Evolutionary conservation across 768 basidiomycete genomes (phyloP).

Genomic region (Boletus bicolor): DNA sequence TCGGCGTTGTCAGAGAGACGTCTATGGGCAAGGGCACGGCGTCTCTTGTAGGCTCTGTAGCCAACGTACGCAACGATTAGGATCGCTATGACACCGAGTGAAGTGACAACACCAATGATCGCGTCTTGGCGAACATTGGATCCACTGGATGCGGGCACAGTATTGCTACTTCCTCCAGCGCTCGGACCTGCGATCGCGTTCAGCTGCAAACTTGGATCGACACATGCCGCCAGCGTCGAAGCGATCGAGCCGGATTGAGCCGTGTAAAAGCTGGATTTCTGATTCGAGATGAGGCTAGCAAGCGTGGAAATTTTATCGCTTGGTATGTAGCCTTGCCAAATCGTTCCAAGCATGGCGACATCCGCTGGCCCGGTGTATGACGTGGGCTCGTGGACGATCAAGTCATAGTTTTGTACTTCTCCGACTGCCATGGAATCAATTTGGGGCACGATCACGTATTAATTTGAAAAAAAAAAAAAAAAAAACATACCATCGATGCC

Average conservation of each 20-base stretch:
- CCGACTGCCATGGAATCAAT: slow-evolving; percentile 32
- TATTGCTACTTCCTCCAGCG: slow-evolving; percentile 19
- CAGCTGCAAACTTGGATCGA: slow-evolving; percentile 67
- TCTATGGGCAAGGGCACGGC: slow-evolving; percentile 65
- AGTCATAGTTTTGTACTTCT: slow-evolving; percentile 48
- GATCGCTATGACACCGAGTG: slow-evolving; percentile 75
- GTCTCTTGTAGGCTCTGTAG: slow-evolving; percentile 63
- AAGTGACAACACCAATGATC: slow-evolving; percentile 87
- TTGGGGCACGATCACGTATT: slow-evolving; percentile 15
- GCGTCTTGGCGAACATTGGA: slow-evolving; percentile 63
- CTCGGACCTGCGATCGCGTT: slow-evolving; percentile 43
- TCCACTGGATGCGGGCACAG: slow-evolving; percentile 25
- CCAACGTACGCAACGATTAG: slow-evolving; percentile 70
- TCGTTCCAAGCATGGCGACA: slow-evolving; percentile 53
- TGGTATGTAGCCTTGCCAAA: slow-evolving; percentile 73
- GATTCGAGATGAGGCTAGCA: slow-evolving; percentile 58
- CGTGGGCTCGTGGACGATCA: slow-evolving; percentile 68
- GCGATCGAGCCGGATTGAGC: slow-evolving; percentile 44
- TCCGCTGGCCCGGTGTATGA: slow-evolving; percentile 51
- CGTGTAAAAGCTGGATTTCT: slow-evolving; percentile 63
- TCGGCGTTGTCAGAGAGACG: slow-evolving; percentile 57
- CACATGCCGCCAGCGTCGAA: slow-evolving; percentile 56
- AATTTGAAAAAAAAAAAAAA: not conserved
- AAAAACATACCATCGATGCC: slow-evolving; percentile 37
- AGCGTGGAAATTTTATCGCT: slow-evolving; percentile 52